Evolutionary conservation across 768 basidiomycete species (phyloP), one percentile per base, ranked within the genome.

Genomic region (Rhizopogon vesiculosus): DNA sequence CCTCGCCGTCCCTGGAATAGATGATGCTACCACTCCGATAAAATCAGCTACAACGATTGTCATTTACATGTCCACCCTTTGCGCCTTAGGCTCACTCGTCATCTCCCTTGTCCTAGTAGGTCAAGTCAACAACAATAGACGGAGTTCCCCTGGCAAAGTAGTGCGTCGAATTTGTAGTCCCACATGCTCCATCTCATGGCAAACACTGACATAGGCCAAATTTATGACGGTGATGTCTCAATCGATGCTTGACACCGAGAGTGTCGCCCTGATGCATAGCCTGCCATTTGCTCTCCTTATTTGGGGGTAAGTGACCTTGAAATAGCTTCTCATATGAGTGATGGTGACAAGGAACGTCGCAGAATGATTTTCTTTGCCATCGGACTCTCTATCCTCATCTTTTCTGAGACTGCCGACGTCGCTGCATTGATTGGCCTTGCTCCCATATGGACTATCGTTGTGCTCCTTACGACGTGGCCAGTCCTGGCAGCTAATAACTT

Each of bases 1-100:
- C 60, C 64, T 85, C 7, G 76, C 79, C 5, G 80, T 84, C 22
- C 76, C 76, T 18, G 69, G 71, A 28, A 72, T 77, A 41, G 72
- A 16, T 13, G 9, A 63, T 51, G 49, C 45, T 31, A 18, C 13
- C n/a, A 18, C 10, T 50, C 40, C 18, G 45, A 25, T 39, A 29
- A 15, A 68, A 55, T 3, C 46, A 61, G 1, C 66, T 28, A 66
- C 68, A 0, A 74, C 74, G 42, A 13, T 69, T 58, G 61, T 70
- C n/a, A 69, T 70, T 54, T 77, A 75, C 49, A 55, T 72, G 8
- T 78, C 78, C 1, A 69, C 69, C 4, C 51, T 76, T 7, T 61
- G 68, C 18, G 71, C 65, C 48, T 55, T 77, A 35, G 69, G 68
- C 3, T 68, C 68, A 38, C 67, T 74, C 42, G 55, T 77, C 35